Conservation (phyloP, 805 yeast genomes). For the Cyberlindnera mrakii region DNA sequence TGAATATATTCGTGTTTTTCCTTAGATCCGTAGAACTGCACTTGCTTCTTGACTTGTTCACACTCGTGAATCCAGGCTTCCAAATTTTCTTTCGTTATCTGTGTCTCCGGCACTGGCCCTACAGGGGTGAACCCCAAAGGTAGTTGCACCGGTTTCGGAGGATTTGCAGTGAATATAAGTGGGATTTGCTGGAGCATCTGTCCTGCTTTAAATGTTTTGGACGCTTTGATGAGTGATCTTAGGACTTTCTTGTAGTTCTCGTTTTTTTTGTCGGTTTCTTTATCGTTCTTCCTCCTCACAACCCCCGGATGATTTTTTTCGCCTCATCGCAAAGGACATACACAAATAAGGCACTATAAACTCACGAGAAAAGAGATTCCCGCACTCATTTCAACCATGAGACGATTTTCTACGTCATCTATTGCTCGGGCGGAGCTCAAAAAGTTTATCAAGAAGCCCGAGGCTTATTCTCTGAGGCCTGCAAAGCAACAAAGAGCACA, state of each 20-base stretch:
- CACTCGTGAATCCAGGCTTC: constrained; percentile 29
- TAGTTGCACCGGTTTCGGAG: constrained; percentile 50
- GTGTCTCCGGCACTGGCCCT: constrained; percentile 30
- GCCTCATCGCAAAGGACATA: no score
- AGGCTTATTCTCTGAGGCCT: no score
- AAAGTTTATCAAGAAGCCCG: no score
- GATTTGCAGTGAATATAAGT: constrained; percentile 42
- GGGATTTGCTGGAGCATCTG: constrained; percentile 32
- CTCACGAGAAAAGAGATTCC: no score
- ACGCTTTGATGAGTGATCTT: no score
- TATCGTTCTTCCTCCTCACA: no score
- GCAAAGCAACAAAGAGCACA: no score
- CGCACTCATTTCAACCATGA: no score
- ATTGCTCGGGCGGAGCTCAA: no score
- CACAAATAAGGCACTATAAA: no score
- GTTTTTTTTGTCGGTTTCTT: not conserved
- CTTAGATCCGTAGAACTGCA: constrained; percentile 20
- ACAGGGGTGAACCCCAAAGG: constrained; percentile 40
- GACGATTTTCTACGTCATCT: no score
- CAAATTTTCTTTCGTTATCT: constrained; percentile 24
- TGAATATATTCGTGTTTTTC: constrained; percentile 22
- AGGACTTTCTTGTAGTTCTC: not conserved
- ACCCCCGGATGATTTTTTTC: no score
- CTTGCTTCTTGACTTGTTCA: constrained; percentile 22
- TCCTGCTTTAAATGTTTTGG: not conserved